phyloP scores from a whole-genome alignment of 148 eudicot genomes.

The Pouteria glomerata region DNA sequence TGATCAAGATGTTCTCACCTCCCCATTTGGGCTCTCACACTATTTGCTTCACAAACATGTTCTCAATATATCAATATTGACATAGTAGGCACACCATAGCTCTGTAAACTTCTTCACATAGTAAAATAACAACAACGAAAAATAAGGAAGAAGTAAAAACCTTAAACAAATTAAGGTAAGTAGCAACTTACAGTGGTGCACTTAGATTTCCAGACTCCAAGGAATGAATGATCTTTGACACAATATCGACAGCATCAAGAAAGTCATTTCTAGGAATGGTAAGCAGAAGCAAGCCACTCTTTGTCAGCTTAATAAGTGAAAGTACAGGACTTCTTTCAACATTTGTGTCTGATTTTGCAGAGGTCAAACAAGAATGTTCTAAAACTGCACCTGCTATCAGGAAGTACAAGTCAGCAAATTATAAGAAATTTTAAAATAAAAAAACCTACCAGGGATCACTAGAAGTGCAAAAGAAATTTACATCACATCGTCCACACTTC shows the following conservation, averaged over 20 bases:
- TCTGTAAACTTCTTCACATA: neutral
- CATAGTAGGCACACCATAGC: too few species aligned
- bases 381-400: constrained; percentile 27
- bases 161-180: neutral
- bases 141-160: neutral
- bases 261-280: constrained; percentile 39
- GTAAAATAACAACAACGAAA: neutral
- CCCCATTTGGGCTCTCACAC: too few species aligned
- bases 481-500: too few species aligned
- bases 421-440: neutral
- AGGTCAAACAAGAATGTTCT: constrained; percentile 29
- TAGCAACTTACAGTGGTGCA: constrained; percentile 64
- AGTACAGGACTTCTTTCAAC: constrained; percentile 28
- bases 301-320: constrained; percentile 64
- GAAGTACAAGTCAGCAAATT: constrained; percentile 6
- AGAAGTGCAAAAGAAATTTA: neutral
- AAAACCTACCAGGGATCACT: neutral
- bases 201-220: constrained; percentile 48
- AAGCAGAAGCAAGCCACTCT: constrained; percentile 73
- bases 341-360: constrained; percentile 19
- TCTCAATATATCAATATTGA: too few species aligned
- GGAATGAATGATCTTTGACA: constrained; percentile 40
- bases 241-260: constrained; percentile 37
- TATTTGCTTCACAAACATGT: too few species aligned
- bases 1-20: too few species aligned